phyloP scores from a whole-genome alignment of 2,329 filamentous ascomycete genomes.

The Beauveria rudraprayagi region DNA sequence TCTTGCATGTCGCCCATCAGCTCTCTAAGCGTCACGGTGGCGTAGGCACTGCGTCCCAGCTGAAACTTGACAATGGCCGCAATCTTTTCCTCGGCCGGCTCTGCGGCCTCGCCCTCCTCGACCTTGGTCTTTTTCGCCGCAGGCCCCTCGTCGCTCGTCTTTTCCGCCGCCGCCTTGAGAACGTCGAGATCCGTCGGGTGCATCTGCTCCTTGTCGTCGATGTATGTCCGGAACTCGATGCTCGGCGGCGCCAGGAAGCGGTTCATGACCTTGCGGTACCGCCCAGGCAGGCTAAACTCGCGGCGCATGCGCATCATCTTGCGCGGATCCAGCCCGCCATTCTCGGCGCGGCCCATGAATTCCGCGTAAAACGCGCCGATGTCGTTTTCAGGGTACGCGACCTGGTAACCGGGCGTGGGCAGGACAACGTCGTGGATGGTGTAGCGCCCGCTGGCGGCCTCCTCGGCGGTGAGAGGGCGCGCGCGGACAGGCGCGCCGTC shows the following conservation, averaged over 20 bases:
- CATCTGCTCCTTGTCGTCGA: constrained; percentile 69
- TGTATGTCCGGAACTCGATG: constrained; percentile 64
- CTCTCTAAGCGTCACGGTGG: constrained; percentile 74
- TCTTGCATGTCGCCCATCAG: constrained; percentile 49
- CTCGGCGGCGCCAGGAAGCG: constrained; percentile 57
- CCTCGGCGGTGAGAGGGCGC: constrained; percentile 65
- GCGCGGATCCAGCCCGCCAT: constrained; percentile 71
- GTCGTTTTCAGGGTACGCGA: constrained; percentile 76
- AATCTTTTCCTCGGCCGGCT: constrained; percentile 33
- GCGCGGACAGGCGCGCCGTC: constrained; percentile 48
- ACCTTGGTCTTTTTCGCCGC: constrained; percentile 8
- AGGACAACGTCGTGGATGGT: constrained; percentile 83
- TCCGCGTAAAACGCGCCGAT: constrained; percentile 75
- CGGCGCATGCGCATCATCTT: constrained; percentile 81
- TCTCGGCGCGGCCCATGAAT: constrained; percentile 75
- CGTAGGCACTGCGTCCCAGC: constrained; percentile 72
- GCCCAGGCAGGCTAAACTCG: constrained; percentile 81
- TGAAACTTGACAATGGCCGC: constrained; percentile 68
- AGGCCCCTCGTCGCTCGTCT: constrained; percentile 11
- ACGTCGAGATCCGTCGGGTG: constrained; percentile 79
- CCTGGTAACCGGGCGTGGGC: constrained; percentile 84
- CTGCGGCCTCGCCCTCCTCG: constrained; percentile 20
- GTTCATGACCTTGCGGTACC: constrained; percentile 79
- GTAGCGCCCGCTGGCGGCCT: constrained; percentile 68
- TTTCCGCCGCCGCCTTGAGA: constrained; percentile 36